Evolutionary conservation across 1,284 basidiomycete genomes (phyloP).

Genomic region (Mycena sp.): DNA sequence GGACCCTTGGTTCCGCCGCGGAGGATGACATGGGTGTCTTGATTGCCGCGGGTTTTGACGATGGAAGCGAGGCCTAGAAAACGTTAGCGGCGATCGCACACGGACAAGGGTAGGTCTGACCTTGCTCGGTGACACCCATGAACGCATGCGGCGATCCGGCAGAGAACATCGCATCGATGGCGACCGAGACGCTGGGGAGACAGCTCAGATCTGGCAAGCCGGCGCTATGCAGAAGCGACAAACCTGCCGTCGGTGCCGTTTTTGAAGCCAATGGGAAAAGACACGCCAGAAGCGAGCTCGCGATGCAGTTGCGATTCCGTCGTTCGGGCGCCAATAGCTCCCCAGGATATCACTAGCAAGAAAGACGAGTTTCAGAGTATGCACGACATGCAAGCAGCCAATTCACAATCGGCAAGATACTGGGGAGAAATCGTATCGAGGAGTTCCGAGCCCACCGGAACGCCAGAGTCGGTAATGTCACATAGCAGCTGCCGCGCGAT

Average conservation of each 20-base stretch:
- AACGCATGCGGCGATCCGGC: conserved; percentile 95
- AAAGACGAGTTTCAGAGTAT: not conserved
- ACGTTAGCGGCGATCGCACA: not conserved
- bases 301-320: conserved; percentile 95
- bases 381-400: not conserved
- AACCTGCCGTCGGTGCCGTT: conserved; percentile 97
- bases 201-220: not conserved
- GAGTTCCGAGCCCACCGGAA: conserved; percentile 95
- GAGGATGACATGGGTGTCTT: conserved; percentile 93
- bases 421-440: conserved; percentile 94
- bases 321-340: conserved; percentile 96
- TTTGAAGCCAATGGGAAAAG: conserved; percentile 98
- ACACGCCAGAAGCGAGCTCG: conserved; percentile 90
- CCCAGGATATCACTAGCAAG: conserved; percentile 86
- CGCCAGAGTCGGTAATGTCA: conserved; percentile 87
- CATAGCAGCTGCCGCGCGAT: conserved; percentile 90
- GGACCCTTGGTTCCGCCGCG: conserved; percentile 91
- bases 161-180: conserved; percentile 96
- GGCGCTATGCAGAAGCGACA: conserved; percentile 37
- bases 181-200: conserved; percentile 65
- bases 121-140: conserved; percentile 95
- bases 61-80: conserved; percentile 85
- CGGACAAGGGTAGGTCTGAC: not conserved
- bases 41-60: conserved; percentile 94
- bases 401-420: conserved; percentile 76